Base-by-base conservation (phyloP, 2,329 filamentous ascomycete species). In the Neonectria coccinea region DNA sequence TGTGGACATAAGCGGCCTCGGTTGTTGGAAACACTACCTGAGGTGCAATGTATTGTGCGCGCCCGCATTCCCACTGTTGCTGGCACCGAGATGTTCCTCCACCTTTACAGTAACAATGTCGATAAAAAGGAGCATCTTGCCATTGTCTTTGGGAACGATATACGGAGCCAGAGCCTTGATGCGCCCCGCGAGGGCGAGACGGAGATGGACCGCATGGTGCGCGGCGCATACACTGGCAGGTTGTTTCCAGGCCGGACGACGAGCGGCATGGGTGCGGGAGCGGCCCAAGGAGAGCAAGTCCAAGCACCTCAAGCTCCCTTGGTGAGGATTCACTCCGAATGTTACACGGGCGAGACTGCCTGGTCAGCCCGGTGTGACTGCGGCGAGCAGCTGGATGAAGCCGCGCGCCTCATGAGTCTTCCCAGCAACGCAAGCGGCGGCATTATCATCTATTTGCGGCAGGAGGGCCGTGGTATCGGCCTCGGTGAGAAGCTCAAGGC, bases 341-440 rank as follows among this genome's bases (percentile, higher is more conserved):
- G 96, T 81, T 99, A 99, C 79, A 99, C 96, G 0, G 96, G 96
- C 64, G 96, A 99, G 83, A 99, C 96, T 1, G 96, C 97, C 1
- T 98, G 96, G 96, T 97, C 94, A 8, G 95, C 96, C 39, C 90
- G 96, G 29, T 99, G 96, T 81, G 96, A 99, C 81, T 99, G 96
- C 78, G 96, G 96, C 61, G 96, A 99, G 81, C 96, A 99, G 78
- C 86, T 99, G 2, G 96, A 99, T 78, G 96, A 99, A 82, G 96
- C 96, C 1, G 96, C 95, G 1, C 88, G 96, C 27, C 83, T 99
- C 2, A 99, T 99, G 96, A 91, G 92, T 16, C 82, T 94, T 29
- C 90, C 89, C 10, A 77, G 81, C 66, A 84, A 84, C 71, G 77
- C 83, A 57, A 86, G 83, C 2, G 94, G 94, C 16, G 96, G 96